Conservation (phyloP, 2,329 filamentous ascomycete species). For the Aspergillus quadrilineatus region DNA sequence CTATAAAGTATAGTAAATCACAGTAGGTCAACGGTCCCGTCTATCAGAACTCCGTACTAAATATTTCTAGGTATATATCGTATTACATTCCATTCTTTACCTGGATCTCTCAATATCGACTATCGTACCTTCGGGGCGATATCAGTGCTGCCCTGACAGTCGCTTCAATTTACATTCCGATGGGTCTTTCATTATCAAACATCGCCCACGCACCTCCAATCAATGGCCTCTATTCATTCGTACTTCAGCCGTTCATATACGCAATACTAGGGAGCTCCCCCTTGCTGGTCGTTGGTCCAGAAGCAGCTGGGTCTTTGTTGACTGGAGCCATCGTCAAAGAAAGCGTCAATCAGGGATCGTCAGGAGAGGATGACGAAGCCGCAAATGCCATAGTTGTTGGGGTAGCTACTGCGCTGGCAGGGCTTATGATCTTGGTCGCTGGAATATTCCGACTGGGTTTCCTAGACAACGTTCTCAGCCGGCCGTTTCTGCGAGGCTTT, state of each 20-base stretch:
- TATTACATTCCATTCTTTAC: slow-evolving; percentile 92
- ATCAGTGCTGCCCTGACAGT: slow-evolving; percentile 87
- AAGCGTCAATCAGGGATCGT: slow-evolving; percentile 68
- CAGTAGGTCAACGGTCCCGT: slow-evolving; percentile 58
- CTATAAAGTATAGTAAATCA: slow-evolving; percentile 67
- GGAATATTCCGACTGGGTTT: slow-evolving; percentile 86
- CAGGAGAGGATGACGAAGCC: slow-evolving; percentile 64
- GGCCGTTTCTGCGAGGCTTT: slow-evolving; percentile 90
- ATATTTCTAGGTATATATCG: slow-evolving; percentile 68
- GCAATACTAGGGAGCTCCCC: slow-evolving; percentile 88
- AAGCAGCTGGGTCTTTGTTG: slow-evolving; percentile 88
- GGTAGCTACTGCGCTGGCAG: slow-evolving; percentile 82
- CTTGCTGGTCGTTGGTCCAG: slow-evolving; percentile 90
- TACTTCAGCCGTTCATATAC: slow-evolving; percentile 89
- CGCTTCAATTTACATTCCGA: slow-evolving; percentile 97
- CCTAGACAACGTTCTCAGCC: slow-evolving; percentile 87
- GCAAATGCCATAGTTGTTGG: slow-evolving; percentile 82
- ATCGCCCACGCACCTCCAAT: slow-evolving; percentile 90
- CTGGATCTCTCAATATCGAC: slow-evolving; percentile 86
- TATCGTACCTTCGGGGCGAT: slow-evolving; percentile 80
- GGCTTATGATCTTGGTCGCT: slow-evolving; percentile 82
- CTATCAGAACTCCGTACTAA: neutral
- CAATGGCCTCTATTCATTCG: slow-evolving; percentile 90
- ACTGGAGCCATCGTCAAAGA: slow-evolving; percentile 82
- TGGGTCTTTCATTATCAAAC: slow-evolving; percentile 91